Conservation (phyloP, 2,329 filamentous ascomycete genomes). For the Diplodia corticola region DNA sequence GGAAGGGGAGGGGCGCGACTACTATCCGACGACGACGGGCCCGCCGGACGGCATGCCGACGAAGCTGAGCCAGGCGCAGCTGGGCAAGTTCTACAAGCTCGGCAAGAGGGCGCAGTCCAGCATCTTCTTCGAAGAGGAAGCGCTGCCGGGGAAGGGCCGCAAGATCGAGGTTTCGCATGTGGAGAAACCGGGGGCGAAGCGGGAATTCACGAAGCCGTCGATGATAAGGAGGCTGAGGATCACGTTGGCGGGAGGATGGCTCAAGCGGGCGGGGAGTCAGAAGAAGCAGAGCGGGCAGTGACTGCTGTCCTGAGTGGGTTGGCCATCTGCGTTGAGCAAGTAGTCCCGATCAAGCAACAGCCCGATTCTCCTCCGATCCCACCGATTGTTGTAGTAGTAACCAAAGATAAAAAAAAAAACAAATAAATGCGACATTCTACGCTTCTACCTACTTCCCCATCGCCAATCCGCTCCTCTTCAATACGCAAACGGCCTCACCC, state of each 20-base stretch:
- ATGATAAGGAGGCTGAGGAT: neutral
- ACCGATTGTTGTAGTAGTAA: no score
- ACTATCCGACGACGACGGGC: neutral
- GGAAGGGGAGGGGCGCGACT: neutral
- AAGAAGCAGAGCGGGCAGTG: no score
- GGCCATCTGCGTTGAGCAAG: no score
- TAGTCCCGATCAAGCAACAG: no score
- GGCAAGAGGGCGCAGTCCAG: constrained; percentile 2
- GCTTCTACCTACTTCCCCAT: no score
- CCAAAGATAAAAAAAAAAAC: neutral
- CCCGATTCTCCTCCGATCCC: neutral
- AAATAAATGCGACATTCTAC: neutral
- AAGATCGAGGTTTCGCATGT: constrained; percentile 39
- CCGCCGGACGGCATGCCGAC: neutral
- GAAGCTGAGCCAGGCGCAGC: neutral
- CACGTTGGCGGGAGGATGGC: neutral
- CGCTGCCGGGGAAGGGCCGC: neutral
- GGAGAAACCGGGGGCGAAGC: constrained; percentile 31
- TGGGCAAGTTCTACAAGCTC: neutral
- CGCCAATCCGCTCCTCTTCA: neutral
- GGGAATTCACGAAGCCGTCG: neutral
- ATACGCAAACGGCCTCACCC: constrained; percentile 39
- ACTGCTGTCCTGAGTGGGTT: no score
- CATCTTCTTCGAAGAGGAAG: neutral
- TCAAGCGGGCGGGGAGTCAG: neutral